phyloP scores from a whole-genome alignment of 2,329 filamentous ascomycete species.

The Botrytis deweyae region DNA sequence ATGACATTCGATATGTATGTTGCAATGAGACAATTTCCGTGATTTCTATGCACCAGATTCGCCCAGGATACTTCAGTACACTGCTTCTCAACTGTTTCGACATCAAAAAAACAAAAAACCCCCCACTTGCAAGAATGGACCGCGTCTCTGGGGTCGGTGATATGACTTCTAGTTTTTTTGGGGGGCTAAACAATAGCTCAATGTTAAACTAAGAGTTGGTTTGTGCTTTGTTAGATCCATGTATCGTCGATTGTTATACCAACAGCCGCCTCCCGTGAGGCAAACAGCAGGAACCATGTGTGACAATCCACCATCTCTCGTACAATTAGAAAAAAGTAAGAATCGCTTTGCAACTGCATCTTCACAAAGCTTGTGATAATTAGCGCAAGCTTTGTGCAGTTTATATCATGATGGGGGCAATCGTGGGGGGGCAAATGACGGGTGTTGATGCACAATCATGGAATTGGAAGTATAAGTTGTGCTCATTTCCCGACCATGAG shows the following conservation, averaged over 20 bases:
- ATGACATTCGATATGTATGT: background rate
- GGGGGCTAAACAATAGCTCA: background rate
- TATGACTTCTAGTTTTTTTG: background rate
- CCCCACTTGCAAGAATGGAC: background rate
- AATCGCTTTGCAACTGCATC: background rate
- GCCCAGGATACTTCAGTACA: background rate
- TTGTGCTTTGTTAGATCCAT: background rate
- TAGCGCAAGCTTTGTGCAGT: background rate
- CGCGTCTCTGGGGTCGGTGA: background rate
- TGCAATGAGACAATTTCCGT: background rate
- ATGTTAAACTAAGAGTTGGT: background rate
- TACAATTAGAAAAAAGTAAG: background rate
- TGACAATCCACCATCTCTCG: background rate
- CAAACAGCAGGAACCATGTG: background rate
- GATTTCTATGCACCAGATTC: background rate
- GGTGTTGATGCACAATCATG: background rate
- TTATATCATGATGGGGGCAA: background rate
- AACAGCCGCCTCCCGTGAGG: background rate
- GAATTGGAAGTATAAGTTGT: background rate
- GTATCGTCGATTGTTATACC: background rate
- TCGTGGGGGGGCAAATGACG: background rate
- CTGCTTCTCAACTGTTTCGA: background rate
- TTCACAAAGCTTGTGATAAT: background rate
- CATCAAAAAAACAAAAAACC: background rate
- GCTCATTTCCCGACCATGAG: background rate